These are phyloP conservation scores for Dactylellina sp. DNA, from an alignment of 2,329 filamentous ascomycete species.

Conservation along the genomic window DNA sequence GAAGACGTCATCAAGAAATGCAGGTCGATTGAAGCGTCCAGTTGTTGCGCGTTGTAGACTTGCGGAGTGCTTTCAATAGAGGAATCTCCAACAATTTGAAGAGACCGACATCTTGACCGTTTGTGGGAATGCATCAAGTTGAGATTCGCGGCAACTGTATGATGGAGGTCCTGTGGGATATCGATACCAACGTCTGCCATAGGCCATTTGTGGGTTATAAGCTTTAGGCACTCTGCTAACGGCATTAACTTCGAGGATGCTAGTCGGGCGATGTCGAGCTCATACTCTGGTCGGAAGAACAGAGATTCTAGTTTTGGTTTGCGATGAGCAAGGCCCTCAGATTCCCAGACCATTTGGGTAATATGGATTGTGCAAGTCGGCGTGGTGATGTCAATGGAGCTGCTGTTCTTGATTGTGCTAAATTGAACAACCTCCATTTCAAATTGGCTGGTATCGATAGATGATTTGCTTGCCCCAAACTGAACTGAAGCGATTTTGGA, in stretches of 20 bases:
- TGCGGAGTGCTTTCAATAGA: slow-evolving; percentile 1
- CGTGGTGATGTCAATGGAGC: slow-evolving; percentile 8
- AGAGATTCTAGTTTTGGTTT: slow-evolving; percentile 52
- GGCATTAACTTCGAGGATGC: slow-evolving; percentile 26
- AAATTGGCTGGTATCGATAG: neutral
- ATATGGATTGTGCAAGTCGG: slow-evolving; percentile 10
- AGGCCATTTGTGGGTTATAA: slow-evolving; percentile 60
- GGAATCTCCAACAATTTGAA: slow-evolving; percentile 26
- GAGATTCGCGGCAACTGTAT: slow-evolving; percentile 11
- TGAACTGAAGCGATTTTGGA: slow-evolving; percentile 10
- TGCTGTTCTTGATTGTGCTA: slow-evolving; percentile 20
- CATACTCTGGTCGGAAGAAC: slow-evolving; percentile 57
- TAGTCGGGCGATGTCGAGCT: slow-evolving; percentile 58
- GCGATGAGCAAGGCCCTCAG: slow-evolving; percentile 16
- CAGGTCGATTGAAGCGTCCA: slow-evolving; percentile 17
- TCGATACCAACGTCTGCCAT: slow-evolving; percentile 57
- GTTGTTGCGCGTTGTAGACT: slow-evolving; percentile 1
- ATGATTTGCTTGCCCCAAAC: slow-evolving; percentile 12
- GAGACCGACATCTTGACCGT: slow-evolving; percentile 27
- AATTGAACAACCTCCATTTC: slow-evolving; percentile 16
- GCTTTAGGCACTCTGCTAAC: slow-evolving; percentile 32
- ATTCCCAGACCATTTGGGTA: slow-evolving; percentile 17
- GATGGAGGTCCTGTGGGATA: slow-evolving; percentile 18
- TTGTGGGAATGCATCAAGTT: slow-evolving; percentile 14
- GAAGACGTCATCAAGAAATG: slow-evolving; percentile 27